Conservation (phyloP, 768 basidiomycete genomes). For the Candolleomyces aberdarensis region DNA sequence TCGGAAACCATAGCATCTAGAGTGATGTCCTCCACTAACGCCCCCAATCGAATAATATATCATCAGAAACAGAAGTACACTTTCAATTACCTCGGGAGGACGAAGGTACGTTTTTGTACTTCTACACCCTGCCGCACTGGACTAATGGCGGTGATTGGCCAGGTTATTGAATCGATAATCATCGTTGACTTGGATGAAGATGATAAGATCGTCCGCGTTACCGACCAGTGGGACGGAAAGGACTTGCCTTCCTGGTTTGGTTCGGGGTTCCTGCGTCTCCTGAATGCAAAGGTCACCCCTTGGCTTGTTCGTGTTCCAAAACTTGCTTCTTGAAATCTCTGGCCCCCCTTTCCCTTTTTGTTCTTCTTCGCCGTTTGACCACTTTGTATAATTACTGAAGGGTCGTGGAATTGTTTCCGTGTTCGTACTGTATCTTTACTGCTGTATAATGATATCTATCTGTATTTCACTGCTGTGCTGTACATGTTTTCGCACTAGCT, state of each 20-base stretch:
- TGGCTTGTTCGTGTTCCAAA: slow-evolving; percentile 56
- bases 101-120: slow-evolving; percentile 37
- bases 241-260: slow-evolving; percentile 49
- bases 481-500: no score
- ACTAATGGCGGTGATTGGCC: neutral
- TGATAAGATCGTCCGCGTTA: slow-evolving; percentile 54
- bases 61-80: slow-evolving; percentile 62
- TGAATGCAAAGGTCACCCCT: slow-evolving; percentile 49
- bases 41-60: slow-evolving; percentile 60
- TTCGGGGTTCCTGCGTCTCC: slow-evolving; percentile 41
- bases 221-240: slow-evolving; percentile 60
- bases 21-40: slow-evolving; percentile 55
- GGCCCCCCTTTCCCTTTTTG: neutral
- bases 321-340: slow-evolving; percentile 1
- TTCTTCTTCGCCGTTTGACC: neutral
- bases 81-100: slow-evolving; percentile 44
- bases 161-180: slow-evolving; percentile 61
- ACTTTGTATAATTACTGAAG: no score
- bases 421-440: no score
- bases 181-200: slow-evolving; percentile 63
- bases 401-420: no score
- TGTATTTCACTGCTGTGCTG: no score
- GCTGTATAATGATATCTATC: no score
- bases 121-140: no score
- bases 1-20: slow-evolving; percentile 49